These are phyloP conservation scores for Vigna angularis DNA, from an alignment of 306 rosid genomes.

Conservation along the genomic window DNA sequence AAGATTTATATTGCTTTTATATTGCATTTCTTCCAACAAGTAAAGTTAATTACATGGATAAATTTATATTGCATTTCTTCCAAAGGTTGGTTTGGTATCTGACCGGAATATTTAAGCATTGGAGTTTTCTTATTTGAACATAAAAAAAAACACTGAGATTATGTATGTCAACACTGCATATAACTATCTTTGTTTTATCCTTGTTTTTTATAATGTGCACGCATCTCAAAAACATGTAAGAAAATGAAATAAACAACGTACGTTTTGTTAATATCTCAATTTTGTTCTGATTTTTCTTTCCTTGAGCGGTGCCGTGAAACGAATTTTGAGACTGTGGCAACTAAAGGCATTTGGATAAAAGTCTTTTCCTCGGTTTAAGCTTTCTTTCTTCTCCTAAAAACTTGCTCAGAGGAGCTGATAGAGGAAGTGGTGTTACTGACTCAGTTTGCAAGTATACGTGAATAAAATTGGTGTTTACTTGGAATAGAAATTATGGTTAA, in stretches of 20 bases:
- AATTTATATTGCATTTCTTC: background rate
- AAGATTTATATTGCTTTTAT: too few relatives aligned
- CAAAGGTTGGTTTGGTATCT: background rate
- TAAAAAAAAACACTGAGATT: background rate
- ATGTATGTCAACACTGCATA: background rate
- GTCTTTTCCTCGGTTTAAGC: background rate
- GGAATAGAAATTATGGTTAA: conserved; percentile 11
- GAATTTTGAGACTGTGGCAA: background rate
- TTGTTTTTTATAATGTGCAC: background rate
- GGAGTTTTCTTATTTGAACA: background rate
- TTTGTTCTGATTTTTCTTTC: background rate
- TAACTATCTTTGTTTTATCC: background rate
- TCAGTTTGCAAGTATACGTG: background rate
- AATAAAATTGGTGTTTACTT: background rate
- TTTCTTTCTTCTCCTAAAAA: background rate
- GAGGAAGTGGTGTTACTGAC: background rate
- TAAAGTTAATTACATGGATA: too few relatives aligned
- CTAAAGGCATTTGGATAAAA: background rate
- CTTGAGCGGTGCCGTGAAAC: background rate
- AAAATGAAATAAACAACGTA: background rate
- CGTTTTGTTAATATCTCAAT: background rate
- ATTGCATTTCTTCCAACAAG: too few relatives aligned
- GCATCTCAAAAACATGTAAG: background rate
- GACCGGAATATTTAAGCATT: too few relatives aligned
- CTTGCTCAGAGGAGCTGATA: too few relatives aligned